Evolutionary conservation across 805 yeast genomes (phyloP), one percentile per base, ranked within the genome.

Genomic region (Zygoascus flipseniorum): DNA sequence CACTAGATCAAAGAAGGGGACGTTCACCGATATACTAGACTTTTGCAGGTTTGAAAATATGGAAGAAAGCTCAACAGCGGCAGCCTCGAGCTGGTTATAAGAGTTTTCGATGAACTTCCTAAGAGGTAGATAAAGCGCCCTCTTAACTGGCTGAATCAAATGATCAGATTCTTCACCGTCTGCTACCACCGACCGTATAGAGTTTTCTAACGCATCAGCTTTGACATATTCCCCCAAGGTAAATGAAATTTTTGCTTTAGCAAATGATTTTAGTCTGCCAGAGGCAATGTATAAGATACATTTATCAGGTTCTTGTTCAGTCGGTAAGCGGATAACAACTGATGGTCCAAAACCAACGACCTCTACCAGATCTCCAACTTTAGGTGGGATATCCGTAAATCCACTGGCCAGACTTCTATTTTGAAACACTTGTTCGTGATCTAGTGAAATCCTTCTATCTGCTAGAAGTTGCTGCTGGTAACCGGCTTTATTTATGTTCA

Each of bases 1-100:
- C 5, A 54, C 55, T 5, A 56, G 52, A 32, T 52, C 56, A 42
- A 54, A 54, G 28, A 56, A 48, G 8, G 59, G 53, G 13, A 56
- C 19, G 41, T 54, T 56, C 11, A 52, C 43, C n/a, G 49, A 14
- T 16, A n/a, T 11, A 19, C 31, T 39, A 6, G 31, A 11, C 16
- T 19, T 31, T 31, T 46, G 49, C 3, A 46, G 49, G 8, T 26
- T 26, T 10, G 42, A 32, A 16, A 46, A 46, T 16, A 46, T 46
- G 8, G 16, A 18, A 9, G 49, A 46, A 9, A 46, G 13, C 16
- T 26, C 49, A 20, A 31, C 39, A 10, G 49, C 39, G 6, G 41
- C 49, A 13, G 41, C 10, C n/a, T 46, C 49, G 10, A 46, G 41
- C 13, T 46, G 39, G 6, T 31, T 46, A 31, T 46, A 26, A 28